Base-by-base conservation (phyloP, 768 basidiomycete species). In the Holtermanniella nyarrowii region DNA sequence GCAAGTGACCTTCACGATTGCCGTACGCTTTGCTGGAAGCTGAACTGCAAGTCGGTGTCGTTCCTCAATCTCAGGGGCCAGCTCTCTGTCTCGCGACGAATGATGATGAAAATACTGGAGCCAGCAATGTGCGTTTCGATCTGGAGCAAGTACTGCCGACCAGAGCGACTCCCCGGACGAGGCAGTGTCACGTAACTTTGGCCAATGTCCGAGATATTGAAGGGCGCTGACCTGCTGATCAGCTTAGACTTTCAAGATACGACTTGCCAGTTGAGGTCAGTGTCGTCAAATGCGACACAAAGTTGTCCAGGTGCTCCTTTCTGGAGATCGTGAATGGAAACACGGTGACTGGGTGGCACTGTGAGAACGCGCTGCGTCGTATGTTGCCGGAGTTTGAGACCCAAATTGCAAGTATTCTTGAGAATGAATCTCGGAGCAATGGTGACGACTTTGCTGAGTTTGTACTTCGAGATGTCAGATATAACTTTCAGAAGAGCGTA, bases 51-150 rank as follows among this genome's bases (percentile, higher is more conserved):
- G 57, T 86, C 84, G 50, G 85, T 91, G 31, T 85, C 81, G 58
- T 99, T 99, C 67, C 91, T 86, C 43, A 99, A 80, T 25, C 77
- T 75, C 69, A 96, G 88, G 1, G 95, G 95, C 88, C 90, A 97
- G 2, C 74, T 76, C 13, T 83, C 83, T 21, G 75, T 77, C 16
- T 85, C 83, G 42, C 74, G 66, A 12, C 77, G 76, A 56, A 97
- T 73, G 48, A 78, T 78, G n/a, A 96, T 74, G 72, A 91, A 96
- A 48, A 99, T 87, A 1, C 83, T 87, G 1, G 95, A 82, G 0
- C 85, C 87, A 31, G 87, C 82, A 40, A 97, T 79, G 53, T 82
- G 79, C 45, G 89, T 76, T 57, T 96, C 88, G 3, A 82, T 80
- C 14, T 80, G 77, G 51, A 93, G 73, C 25, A 96, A 74, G 39